phyloP scores from a whole-genome alignment of 192 early-diverging fungal genomes.

The Phycomyces blakesleeanus region DNA sequence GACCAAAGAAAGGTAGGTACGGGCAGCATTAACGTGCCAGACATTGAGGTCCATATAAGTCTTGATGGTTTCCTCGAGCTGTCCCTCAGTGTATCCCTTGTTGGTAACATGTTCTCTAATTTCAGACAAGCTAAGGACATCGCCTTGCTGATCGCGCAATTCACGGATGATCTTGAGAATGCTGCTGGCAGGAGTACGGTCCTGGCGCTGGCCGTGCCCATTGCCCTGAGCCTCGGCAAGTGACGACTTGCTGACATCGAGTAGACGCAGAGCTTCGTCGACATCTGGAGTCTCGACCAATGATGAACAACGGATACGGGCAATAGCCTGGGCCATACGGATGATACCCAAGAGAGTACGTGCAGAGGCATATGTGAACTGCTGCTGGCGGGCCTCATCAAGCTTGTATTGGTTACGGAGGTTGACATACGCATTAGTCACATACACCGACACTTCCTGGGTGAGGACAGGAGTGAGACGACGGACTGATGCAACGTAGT shows the following conservation, averaged over 20 bases:
- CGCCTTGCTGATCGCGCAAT: constrained; percentile 58
- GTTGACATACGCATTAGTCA: constrained; percentile 85
- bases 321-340: constrained; percentile 87
- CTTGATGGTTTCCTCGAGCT: constrained; percentile 69
- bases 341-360: constrained; percentile 91
- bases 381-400: constrained; percentile 45
- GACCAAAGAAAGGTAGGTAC: constrained; percentile 45
- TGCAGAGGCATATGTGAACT: constrained; percentile 78
- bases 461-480: constrained; percentile 71
- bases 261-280: constrained; percentile 82
- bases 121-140: constrained; percentile 53
- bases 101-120: constrained; percentile 67
- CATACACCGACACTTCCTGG: constrained; percentile 73
- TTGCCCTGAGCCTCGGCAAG: constrained; percentile 57
- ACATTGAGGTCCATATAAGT: constrained; percentile 76
- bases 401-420: constrained; percentile 67
- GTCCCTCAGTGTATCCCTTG: constrained; percentile 73
- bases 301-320: constrained; percentile 78
- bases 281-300: constrained; percentile 80
- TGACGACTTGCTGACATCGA: constrained; percentile 89
- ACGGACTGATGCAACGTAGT: constrained; percentile 85
- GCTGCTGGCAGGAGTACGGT: constrained; percentile 50
- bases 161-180: constrained; percentile 81
- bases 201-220: constrained; percentile 36
- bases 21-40: constrained; percentile 57